These are phyloP conservation scores for Pulicaria dysenterica DNA, from an alignment of 129 eudicot genomes.

Conservation along the genomic window DNA sequence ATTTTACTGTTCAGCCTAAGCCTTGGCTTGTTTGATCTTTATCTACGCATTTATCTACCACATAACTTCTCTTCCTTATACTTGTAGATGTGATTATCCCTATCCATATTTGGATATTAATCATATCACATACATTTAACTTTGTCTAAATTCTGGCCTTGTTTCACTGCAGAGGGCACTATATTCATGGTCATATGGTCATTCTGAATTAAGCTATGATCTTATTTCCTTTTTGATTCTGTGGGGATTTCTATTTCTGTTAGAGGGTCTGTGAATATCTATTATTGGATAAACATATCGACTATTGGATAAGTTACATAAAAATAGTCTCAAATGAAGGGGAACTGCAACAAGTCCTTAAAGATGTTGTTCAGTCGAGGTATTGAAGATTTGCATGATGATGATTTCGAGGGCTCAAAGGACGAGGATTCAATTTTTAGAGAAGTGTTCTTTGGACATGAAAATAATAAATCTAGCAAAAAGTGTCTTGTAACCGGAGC, in stretches of 20 bases:
- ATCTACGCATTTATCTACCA: neutral
- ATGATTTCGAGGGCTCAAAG: constrained; percentile 74
- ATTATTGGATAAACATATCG: neutral
- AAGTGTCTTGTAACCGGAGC: constrained; percentile 55
- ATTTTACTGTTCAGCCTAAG: neutral
- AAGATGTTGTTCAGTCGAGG: constrained; percentile 57
- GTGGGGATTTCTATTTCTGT: constrained; percentile 26
- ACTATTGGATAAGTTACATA: constrained; percentile 18
- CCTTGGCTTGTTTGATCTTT: neutral
- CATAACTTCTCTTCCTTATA: neutral
- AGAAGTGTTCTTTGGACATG: constrained; percentile 64
- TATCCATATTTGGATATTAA: constrained; percentile 1
- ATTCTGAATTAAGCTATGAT: constrained; percentile 20
- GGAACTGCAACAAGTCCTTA: constrained; percentile 38
- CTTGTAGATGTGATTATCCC: constrained; percentile 18
- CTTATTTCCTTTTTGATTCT: constrained; percentile 22
- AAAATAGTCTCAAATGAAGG: constrained; percentile 34
- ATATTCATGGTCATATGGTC: constrained; percentile 16
- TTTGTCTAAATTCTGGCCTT: constrained; percentile 17
- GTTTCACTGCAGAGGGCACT: constrained; percentile 28
- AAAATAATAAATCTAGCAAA: constrained; percentile 44
- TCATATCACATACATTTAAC: constrained; percentile 15
- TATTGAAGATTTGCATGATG: constrained; percentile 68
- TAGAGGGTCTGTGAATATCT: constrained; percentile 13
- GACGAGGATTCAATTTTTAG: constrained; percentile 62